These are phyloP conservation scores for Plasmodium gallinaceum DNA, from an alignment of 169 alveolate genomes.

Conservation along the genomic window DNA sequence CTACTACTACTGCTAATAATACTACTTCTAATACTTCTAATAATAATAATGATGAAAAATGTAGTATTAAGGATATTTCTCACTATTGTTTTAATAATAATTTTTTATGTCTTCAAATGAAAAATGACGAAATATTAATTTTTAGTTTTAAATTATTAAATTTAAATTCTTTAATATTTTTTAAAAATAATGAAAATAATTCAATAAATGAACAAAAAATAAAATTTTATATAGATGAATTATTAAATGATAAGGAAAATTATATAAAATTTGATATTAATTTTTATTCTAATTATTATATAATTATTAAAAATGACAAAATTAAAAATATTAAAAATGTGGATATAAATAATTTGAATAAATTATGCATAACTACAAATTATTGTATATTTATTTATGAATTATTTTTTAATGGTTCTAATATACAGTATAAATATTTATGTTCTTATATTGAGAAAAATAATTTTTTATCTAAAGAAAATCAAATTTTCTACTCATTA, in stretches of 20 bases:
- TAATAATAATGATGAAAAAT: not conserved
- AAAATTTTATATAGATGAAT: not conserved
- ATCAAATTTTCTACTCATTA: not conserved
- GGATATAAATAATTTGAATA: conserved; percentile 23
- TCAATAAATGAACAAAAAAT: conserved; percentile 7
- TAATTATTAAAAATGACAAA: conserved; percentile 8
- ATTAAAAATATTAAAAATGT: conserved; percentile 14
- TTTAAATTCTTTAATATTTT: conserved; percentile 24
- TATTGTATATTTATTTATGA: conserved; percentile 12
- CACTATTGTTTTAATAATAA: conserved; percentile 25
- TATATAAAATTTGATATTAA: conserved; percentile 1
- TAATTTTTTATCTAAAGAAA: not conserved
- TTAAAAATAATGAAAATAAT: conserved; percentile 26
- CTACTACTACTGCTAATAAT: not conserved
- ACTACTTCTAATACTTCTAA: not conserved
- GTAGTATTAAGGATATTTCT: not conserved
- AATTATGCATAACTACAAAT: conserved; percentile 30
- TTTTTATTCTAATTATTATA: conserved; percentile 1
- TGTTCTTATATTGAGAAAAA: not conserved
- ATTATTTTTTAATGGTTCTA: not conserved
- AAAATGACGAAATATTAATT: conserved; percentile 1
- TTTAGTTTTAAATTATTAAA: conserved; percentile 11
- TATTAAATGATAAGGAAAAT: not conserved
- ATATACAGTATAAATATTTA: conserved; percentile 1
- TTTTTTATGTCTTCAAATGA: conserved; percentile 21